Evolutionary conservation across 495 filamentous ascomycete species (phyloP), one percentile per base, ranked within the genome.

Genomic region (Talaromyces thailandensis): DNA sequence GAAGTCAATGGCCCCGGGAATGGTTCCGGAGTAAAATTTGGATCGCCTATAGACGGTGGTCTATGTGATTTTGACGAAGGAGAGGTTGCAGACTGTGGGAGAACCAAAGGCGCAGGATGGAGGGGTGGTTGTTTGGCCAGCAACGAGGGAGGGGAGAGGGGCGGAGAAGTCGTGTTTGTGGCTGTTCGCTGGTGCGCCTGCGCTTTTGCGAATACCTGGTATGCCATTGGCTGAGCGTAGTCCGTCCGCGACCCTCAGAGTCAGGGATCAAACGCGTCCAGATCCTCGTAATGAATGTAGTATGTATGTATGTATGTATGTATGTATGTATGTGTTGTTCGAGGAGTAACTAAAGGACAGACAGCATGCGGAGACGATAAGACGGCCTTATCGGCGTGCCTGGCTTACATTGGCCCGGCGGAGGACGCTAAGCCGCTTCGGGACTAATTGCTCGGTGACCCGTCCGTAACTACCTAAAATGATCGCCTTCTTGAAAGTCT

Each of bases 181-280:
- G 57, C 48, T 51, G 66, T 70, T 55, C 67, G 59, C 64, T 69
- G 70, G 56, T 70, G 70, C 56, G 68, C 67, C 64, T 48, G 71
- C 62, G 67, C 67, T 65, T 75, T 79, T 50, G 74, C 64, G 64
- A 76, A 77, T 63, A 78, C 69, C 58, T 78, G 75, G 61, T 76
- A 76, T 37, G 75, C 75, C 75, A 79, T 75, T 52, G 45, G 12
- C 16, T 61, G 6, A 16, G 21, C 12, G 23, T 23, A 16, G 51
- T 25, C 23, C 6, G 51, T 24, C n/a, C n/a, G n/a, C 26, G 35
- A 40, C 35, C 23, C n/a, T 48, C 40, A 35, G 31, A 5, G 6
- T 48, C 43, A 56, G 2, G 2, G 52, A 6, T 26, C 14, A 40
- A 21, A 14, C 56, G 56, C n/a, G 29, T 35, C 16, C 24, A 28